Conservation (phyloP, 257 asterid genomes). For the Nicotiana otophora region DNA sequence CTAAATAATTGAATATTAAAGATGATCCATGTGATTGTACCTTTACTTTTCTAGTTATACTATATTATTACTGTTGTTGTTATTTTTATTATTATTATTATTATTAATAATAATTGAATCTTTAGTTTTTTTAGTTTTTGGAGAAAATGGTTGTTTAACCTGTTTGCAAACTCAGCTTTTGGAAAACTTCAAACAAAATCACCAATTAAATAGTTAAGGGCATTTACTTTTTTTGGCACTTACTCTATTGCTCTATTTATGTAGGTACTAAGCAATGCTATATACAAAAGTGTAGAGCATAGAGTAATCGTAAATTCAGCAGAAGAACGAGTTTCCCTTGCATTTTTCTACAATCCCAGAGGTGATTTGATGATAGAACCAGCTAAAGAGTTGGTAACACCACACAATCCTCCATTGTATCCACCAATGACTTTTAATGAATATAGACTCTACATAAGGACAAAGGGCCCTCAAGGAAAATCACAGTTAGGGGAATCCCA, state of each 20-base stretch:
- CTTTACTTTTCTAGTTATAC: too few relatives aligned
- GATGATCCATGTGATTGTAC: too few relatives aligned
- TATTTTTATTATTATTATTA: too few relatives aligned
- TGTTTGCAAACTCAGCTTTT: too few relatives aligned
- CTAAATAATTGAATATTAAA: too few relatives aligned
- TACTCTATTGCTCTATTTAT: background rate
- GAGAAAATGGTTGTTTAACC: too few relatives aligned
- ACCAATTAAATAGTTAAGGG: background rate
- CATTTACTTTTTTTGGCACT: background rate
- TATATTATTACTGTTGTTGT: too few relatives aligned
- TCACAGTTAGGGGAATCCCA: conserved; percentile 41
- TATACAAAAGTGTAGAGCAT: conserved; percentile 66
- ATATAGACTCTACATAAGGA: conserved; percentile 61
- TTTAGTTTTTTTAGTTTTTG: too few relatives aligned
- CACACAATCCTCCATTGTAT: conserved; percentile 47
- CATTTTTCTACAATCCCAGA: conserved; percentile 65
- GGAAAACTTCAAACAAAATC: too few relatives aligned
- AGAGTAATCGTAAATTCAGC: conserved; percentile 59
- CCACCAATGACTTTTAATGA: conserved; percentile 58
- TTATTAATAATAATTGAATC: too few relatives aligned
- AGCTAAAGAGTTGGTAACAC: conserved; percentile 40
- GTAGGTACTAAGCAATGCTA: conserved; percentile 60
- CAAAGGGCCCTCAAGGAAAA: conserved; percentile 68
- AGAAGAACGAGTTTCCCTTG: conserved; percentile 51
- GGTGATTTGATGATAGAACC: conserved; percentile 56